Base-by-base conservation (phyloP, 306 rosid species). In the Vicia villosa region DNA sequence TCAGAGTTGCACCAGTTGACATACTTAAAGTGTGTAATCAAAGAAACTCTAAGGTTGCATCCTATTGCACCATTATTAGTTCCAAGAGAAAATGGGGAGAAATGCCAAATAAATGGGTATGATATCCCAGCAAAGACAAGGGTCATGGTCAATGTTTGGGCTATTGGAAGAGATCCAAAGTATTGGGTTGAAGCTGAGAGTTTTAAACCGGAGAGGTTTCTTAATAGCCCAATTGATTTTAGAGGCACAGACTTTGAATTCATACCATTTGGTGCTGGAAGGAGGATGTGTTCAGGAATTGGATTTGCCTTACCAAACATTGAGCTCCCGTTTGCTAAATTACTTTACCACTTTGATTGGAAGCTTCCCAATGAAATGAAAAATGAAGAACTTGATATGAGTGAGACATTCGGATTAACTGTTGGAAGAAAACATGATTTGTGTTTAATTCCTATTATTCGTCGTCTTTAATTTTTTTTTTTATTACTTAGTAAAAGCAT, bases 11-110 rank as follows among this genome's bases (percentile, higher is more conserved):
- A 55, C 13, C 47, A 79, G 0, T 26, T 83, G 58, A 52, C 13
- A 24, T 77, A 69, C 68, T 54, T 85, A 2, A 70, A 79, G 6
- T 16, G 6, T 0, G 43, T 32, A 8, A 30, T 59, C 43, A 59
- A 59, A 59, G 65, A 59, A 59, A 32, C 65, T 15, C 1, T 59
- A 3, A 59, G 43, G 43, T 16, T 59, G 6, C 65, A 59, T 32
- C 26, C 65, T 8, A 0, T 22, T 8, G 3, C 6, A 15, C 65
- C 65, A 8, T 59, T 59, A 2, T 32, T 59, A 16, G 12, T 15
- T 59, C 24, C 43, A 59, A 32, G 65, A 59, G 43, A 59, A 32
- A 15, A 8, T 59, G 15, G 22, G 1, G 14, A 32, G 4, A 9
- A 8, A 8, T 58, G 64, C 1, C 20, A 57, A 28, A 57, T 57